phyloP scores from a whole-genome alignment of 2,329 filamentous ascomycete species.

The Nigrospora oryzae region DNA sequence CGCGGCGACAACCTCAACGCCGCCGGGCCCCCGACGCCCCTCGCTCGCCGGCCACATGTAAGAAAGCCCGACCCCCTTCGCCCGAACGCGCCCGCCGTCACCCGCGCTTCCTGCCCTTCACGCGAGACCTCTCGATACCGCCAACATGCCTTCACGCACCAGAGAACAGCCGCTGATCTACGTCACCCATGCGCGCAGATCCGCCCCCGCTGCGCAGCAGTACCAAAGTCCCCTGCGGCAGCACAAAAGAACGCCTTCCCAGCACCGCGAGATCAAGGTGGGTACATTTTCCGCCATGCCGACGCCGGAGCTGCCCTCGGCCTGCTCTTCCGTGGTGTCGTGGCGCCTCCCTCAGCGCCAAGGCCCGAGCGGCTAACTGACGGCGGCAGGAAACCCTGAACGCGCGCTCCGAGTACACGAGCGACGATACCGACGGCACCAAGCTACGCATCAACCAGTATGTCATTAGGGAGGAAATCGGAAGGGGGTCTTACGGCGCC shows the following conservation, averaged over 20 bases:
- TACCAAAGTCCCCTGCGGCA: conserved; percentile 49
- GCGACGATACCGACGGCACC: conserved; percentile 74
- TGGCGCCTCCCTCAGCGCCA: neutral
- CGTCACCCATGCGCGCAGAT: conserved; percentile 22
- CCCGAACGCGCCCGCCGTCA: neutral
- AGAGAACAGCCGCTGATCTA: neutral
- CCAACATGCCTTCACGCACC: too few relatives aligned
- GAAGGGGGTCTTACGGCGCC: conserved; percentile 89
- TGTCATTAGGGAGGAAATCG: conserved; percentile 87
- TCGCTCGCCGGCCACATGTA: conserved; percentile 31
- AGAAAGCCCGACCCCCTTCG: conserved; percentile 14
- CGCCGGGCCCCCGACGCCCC: conserved; percentile 17
- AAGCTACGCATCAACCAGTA: conserved; percentile 94
- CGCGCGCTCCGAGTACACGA: conserved; percentile 78
- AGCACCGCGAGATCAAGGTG: conserved; percentile 51
- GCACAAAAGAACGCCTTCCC: conserved; percentile 48
- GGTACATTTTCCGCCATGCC: conserved; percentile 7
- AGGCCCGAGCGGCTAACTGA: conserved; percentile 1
- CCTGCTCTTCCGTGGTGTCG: too few relatives aligned
- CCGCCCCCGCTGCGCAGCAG: conserved; percentile 29
- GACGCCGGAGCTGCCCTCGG: neutral
- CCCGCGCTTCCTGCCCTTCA: neutral
- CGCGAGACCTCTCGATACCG: too few relatives aligned
- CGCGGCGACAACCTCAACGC: conserved; percentile 17
- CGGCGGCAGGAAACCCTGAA: conserved; percentile 73